These are phyloP conservation scores for Collybia nuda DNA, from an alignment of 768 basidiomycete species.

Conservation along the genomic window DNA sequence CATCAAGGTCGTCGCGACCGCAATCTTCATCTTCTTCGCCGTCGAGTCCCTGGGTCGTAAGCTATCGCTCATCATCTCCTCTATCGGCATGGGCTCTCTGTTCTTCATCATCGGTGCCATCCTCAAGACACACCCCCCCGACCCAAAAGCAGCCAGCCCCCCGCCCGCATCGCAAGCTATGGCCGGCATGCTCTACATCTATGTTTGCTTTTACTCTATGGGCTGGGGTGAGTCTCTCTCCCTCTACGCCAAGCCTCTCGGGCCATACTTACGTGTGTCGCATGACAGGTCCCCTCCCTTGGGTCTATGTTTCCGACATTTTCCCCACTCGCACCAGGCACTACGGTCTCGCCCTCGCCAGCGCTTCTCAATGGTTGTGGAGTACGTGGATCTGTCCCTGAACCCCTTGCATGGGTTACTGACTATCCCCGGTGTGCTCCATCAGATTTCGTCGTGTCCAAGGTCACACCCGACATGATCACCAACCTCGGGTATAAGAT, in stretches of 20 bases:
- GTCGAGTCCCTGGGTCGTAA: conserved; percentile 74
- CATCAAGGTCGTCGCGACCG: conserved; percentile 52
- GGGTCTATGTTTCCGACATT: conserved; percentile 79
- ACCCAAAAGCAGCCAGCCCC: conserved; percentile 29
- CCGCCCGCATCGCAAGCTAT: conserved; percentile 70
- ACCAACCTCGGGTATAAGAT: conserved; percentile 68
- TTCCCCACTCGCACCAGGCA: conserved; percentile 85
- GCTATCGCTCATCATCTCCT: conserved; percentile 68
- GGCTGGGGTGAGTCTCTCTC: conserved; percentile 60
- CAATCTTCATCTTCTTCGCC: conserved; percentile 64
- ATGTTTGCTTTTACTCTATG: conserved; percentile 87
- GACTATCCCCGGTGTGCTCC: background rate
- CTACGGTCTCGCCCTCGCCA: conserved; percentile 74
- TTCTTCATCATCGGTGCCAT: conserved; percentile 87
- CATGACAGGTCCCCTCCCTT: conserved; percentile 37
- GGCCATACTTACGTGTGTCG: conserved; percentile 25
- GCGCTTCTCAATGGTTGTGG: conserved; percentile 82
- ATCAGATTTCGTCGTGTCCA: conserved; percentile 69
- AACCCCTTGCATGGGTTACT: background rate
- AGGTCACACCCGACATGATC: conserved; percentile 66
- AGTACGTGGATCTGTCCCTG: conserved; percentile 41
- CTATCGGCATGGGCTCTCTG: conserved; percentile 73
- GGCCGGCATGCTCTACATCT: conserved; percentile 86
- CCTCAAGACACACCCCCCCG: conserved; percentile 69
- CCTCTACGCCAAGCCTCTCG: background rate